Base-by-base conservation (phyloP, 108 stramenopile genomes). In the Cyclotella atomus region DNA sequence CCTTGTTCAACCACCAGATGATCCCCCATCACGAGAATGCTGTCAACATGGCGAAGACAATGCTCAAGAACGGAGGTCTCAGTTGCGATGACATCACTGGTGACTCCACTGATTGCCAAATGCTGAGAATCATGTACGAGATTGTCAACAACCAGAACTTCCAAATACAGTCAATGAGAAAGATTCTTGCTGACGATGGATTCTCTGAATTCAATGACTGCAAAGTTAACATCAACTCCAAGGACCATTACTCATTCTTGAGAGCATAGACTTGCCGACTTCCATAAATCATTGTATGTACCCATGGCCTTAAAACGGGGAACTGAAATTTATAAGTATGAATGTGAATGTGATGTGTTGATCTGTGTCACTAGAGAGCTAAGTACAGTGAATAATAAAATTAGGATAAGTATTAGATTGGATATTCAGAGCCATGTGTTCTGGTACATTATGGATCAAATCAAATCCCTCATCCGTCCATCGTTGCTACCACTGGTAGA, bases 21-120 rank as follows among this genome's bases (percentile, higher is more conserved):
- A 97, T 97, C 50, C 94, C 96, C 10, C 96, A 96, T 75, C 93
- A 96, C 70, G 79, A 92, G 55, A 97, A 97, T 71, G 96, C 95
- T 19, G 89, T 95, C 23, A 97, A 96, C 77, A 97, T 97, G 96
- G 95, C 95, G n/a, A 96, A 94, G 83, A 55, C 84, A 20, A 71
- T 95, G 35, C 71, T 95, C 23, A 72, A 74, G 0, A 41, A 49
- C 3, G 79, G 69, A 17, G 75, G 61, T 15, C 47, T 87, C 1
- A 24, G 67, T 10, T 89, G 88, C 55, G 53, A 65, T 35, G 82
- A 82, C 36, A 54, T 83, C 32, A 45, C 66, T 10, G 65, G 55
- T 15, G 84, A 83, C 19, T 70, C 56, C 8, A 65, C 68, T 24
- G 79, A 82, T 25, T 90, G 89, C 33, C 38, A 55, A 25, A 62